phyloP scores from a whole-genome alignment of 768 basidiomycete species.

The Leucosporidium yakuticum region DNA sequence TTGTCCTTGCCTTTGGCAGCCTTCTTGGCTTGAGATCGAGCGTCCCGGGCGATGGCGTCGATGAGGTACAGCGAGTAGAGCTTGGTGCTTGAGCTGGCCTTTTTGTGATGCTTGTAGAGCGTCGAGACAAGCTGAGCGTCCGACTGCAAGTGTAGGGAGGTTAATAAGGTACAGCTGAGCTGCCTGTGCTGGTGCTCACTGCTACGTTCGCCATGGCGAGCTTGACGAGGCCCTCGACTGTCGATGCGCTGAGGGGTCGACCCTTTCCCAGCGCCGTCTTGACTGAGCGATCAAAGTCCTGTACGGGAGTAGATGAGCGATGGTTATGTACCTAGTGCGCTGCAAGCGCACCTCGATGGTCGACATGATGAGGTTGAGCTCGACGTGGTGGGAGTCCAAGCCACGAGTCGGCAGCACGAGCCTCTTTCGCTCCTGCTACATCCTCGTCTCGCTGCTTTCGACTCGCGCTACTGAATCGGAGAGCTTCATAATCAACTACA shows the following conservation, averaged over 20 bases:
- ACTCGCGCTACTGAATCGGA: no score
- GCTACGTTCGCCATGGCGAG: conserved; percentile 69
- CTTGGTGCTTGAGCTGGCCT: conserved; percentile 61
- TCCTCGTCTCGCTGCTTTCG: no score
- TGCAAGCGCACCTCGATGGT: no score
- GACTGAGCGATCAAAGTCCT: conserved; percentile 76
- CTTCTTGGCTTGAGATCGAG: conserved; percentile 59
- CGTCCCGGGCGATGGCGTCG: conserved; percentile 84
- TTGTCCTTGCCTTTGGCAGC: conserved; percentile 55
- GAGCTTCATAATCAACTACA: no score
- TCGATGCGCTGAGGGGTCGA: conserved; percentile 69
- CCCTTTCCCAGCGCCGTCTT: conserved; percentile 77
- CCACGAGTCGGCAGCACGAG: no score
- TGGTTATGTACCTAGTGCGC: no score
- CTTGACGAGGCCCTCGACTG: conserved; percentile 70
- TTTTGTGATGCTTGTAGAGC: conserved; percentile 82
- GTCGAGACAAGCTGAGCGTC: conserved; percentile 82
- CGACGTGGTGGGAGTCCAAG: no score
- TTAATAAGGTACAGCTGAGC: background rate
- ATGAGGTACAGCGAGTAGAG: conserved; percentile 86
- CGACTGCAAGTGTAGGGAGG: conserved; percentile 48
- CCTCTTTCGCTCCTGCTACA: no score
- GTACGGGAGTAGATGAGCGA: background rate
- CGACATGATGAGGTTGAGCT: no score
- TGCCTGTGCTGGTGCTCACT: conserved; percentile 49